Conservation (phyloP, 176 grass and related monocot species). For the Alloteropsis semialata region DNA sequence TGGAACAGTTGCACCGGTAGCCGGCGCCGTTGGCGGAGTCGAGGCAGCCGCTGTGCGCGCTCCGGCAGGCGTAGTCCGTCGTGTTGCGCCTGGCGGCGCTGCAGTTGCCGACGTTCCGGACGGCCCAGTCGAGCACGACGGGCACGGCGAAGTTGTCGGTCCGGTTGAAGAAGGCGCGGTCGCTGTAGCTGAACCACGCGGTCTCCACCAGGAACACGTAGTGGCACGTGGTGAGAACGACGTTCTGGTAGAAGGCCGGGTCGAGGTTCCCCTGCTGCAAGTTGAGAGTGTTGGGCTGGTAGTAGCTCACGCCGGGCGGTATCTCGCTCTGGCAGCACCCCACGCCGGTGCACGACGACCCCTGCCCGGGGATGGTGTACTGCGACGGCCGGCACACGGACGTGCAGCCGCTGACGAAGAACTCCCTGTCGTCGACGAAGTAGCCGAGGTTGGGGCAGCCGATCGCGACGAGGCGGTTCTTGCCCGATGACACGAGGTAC, state of each 20-base stretch:
- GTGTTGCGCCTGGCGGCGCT: slow-evolving; percentile 3
- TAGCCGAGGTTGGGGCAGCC: slow-evolving; percentile 44
- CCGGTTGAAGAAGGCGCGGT: slow-evolving; percentile 6
- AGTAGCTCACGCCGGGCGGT: neutral
- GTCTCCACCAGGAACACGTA: slow-evolving; percentile 41
- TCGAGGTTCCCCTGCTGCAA: neutral
- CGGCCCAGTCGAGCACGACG: slow-evolving; percentile 59
- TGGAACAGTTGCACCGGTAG: slow-evolving; percentile 50
- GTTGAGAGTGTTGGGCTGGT: neutral
- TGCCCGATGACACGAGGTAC: slow-evolving; percentile 17
- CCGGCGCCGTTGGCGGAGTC: slow-evolving; percentile 26
- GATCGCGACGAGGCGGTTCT: slow-evolving; percentile 30
- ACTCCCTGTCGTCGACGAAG: neutral
- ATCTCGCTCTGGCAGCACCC: slow-evolving; percentile 55
- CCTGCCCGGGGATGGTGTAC: neutral
- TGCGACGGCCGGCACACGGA: slow-evolving; percentile 36
- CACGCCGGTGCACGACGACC: slow-evolving; percentile 34
- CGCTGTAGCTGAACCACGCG: slow-evolving; percentile 33
- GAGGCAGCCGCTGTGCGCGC: neutral
- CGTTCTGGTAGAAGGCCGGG: neutral
- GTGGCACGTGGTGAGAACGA: slow-evolving; percentile 1
- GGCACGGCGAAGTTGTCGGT: slow-evolving; percentile 31
- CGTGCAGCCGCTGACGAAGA: slow-evolving; percentile 44
- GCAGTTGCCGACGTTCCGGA: slow-evolving; percentile 35
- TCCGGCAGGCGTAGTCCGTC: slow-evolving; percentile 47